These are phyloP conservation scores for Chaetomium cochliodes DNA, from an alignment of 495 filamentous ascomycete species.

Conservation along the genomic window DNA sequence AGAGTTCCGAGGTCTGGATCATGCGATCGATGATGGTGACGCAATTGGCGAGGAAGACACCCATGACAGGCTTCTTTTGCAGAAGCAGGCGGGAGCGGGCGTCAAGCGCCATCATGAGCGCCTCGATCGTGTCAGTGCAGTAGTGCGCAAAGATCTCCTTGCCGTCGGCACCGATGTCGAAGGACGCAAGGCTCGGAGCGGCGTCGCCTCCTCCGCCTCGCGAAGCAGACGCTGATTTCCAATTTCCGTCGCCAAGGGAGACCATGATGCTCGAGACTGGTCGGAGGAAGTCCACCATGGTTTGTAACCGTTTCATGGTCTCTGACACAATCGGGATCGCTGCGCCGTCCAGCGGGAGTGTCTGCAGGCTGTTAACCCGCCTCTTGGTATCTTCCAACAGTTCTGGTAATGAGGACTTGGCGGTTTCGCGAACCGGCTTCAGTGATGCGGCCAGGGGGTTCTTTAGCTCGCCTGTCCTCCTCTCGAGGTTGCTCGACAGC, in stretches of 20 bases:
- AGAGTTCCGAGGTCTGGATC: conserved; percentile 78
- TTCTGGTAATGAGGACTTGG: conserved; percentile 77
- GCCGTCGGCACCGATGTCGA: conserved; percentile 89
- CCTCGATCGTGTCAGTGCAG: conserved; percentile 78
- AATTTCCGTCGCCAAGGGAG: conserved; percentile 89
- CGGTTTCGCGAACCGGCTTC: conserved; percentile 86
- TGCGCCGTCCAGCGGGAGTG: conserved; percentile 76
- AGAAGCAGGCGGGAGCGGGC: conserved; percentile 68
- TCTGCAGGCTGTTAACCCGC: conserved; percentile 57
- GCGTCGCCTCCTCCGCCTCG: conserved; percentile 58
- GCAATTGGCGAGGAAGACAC: conserved; percentile 90
- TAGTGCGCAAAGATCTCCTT: conserved; percentile 85
- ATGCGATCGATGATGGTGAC: conserved; percentile 81
- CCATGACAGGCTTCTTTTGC: conserved; percentile 73
- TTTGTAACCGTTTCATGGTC: conserved; percentile 81
- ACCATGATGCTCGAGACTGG: conserved; percentile 87
- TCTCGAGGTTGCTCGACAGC: conserved; percentile 75
- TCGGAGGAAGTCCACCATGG: conserved; percentile 82
- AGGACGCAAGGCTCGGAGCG: conserved; percentile 67
- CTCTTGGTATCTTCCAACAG: conserved; percentile 84
- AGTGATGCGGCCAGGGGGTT: conserved; percentile 77
- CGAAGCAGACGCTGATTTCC: conserved; percentile 56
- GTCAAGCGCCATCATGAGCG: conserved; percentile 75
- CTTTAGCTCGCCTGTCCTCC: conserved; percentile 82
- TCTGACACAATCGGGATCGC: conserved; percentile 75